phyloP scores from a whole-genome alignment of 2,329 filamentous ascomycete species.

The Fusarium marasasianum region DNA sequence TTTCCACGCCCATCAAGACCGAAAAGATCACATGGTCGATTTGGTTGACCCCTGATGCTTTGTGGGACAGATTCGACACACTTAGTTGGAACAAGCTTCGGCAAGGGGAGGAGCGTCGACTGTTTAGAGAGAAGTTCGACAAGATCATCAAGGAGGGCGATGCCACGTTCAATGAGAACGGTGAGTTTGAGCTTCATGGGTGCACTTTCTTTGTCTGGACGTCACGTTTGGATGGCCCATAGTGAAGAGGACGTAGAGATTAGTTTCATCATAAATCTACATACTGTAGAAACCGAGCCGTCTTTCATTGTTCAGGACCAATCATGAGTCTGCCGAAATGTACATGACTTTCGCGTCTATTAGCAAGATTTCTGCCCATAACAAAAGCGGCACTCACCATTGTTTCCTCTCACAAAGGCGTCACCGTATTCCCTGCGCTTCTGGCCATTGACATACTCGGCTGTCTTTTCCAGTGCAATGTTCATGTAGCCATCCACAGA shows the following conservation, averaged over 20 bases:
- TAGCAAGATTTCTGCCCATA: not conserved
- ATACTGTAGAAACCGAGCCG: constrained; percentile 15
- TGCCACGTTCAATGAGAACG: constrained; percentile 67
- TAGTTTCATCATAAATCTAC: not conserved
- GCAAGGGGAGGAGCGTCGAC: constrained; percentile 58
- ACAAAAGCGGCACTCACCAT: constrained; percentile 67
- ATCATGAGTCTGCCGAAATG: constrained; percentile 69
- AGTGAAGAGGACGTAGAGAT: not conserved
- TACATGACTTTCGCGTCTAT: constrained; percentile 68
- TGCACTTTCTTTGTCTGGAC: constrained; percentile 73
- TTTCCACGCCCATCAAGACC: constrained; percentile 70
- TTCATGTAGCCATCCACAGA: constrained; percentile 99
- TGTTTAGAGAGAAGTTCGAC: constrained; percentile 61
- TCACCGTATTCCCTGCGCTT: constrained; percentile 88
- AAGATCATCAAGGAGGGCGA: constrained; percentile 62
- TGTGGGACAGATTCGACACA: constrained; percentile 73
- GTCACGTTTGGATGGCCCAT: constrained; percentile 46
- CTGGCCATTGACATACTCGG: constrained; percentile 87
- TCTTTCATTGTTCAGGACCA: constrained; percentile 31
- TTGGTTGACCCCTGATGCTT: constrained; percentile 66
- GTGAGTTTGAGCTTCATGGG: constrained; percentile 72
- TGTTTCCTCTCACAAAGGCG: constrained; percentile 95
- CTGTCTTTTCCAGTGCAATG: constrained; percentile 95
- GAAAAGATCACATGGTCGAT: constrained; percentile 52
- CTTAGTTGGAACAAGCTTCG: constrained; percentile 74